Evolutionary conservation across 2,329 filamentous ascomycete genomes (phyloP).

Genomic region (Alternaria infectoria): DNA sequence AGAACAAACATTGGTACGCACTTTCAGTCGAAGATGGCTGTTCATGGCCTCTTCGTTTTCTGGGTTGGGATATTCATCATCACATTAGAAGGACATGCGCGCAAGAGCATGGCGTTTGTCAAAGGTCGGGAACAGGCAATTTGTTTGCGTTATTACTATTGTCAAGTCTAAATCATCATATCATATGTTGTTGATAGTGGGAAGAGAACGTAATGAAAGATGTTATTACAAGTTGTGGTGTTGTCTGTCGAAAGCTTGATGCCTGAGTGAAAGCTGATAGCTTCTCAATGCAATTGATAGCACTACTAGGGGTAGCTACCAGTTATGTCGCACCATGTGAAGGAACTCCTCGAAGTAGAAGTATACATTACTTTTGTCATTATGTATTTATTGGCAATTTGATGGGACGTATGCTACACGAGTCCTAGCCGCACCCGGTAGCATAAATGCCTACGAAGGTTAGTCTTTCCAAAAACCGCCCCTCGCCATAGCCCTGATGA

Average conservation of each 20-base stretch:
- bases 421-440: neutral
- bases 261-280: neutral
- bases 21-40: neutral
- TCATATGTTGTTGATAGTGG: neutral
- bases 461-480: too few relatives aligned
- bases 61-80: neutral
- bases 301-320: neutral
- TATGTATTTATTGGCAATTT: too few relatives aligned
- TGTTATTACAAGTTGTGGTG: neutral
- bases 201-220: neutral
- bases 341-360: neutral
- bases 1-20: neutral
- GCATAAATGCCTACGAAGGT: too few relatives aligned
- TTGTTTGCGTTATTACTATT: neutral
- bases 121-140: neutral
- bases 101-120: constrained; percentile 16
- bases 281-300: neutral
- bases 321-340: neutral
- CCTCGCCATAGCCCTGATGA: neutral
- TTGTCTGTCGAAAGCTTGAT: neutral
- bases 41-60: neutral
- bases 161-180: neutral
- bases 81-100: constrained; percentile 7
- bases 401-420: neutral
- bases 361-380: neutral